Percentiles rank a stretch among this genome's conserved stretches.
Evolutionary conservation across 2,329 filamentous ascomycete species (phyloP).

Genomic region (Rhynchosporium agropyri): DNA sequence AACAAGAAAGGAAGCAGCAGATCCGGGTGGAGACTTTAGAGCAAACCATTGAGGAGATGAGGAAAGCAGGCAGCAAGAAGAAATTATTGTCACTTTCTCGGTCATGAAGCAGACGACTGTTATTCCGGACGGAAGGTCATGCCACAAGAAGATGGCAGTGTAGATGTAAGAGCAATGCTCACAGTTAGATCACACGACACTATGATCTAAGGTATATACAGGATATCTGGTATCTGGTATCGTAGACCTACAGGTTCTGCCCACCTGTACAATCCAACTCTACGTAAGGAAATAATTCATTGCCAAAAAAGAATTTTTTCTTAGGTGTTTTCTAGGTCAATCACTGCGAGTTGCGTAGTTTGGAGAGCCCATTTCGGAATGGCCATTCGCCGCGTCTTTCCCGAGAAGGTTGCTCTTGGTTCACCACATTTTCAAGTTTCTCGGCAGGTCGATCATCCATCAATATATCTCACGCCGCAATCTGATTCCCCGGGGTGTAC

Average conservation of each 20-base stretch:
- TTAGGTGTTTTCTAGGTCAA: too few species aligned
- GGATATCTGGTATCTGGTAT: neutral
- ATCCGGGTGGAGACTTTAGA: slow-evolving; percentile 41
- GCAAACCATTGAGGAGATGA: slow-evolving; percentile 40
- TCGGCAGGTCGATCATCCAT: neutral
- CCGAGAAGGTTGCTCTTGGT: neutral
- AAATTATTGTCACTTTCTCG: slow-evolving; percentile 23
- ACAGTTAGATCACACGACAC: neutral
- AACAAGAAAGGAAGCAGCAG: slow-evolving; percentile 46
- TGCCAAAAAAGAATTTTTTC: too few species aligned
- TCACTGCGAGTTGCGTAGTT: neutral
- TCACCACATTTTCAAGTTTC: neutral
- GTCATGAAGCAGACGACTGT: slow-evolving; percentile 2
- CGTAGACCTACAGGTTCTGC: neutral
- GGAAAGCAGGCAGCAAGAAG: slow-evolving; percentile 35
- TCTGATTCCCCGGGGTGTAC: neutral
- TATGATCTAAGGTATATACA: slow-evolving; percentile 2
- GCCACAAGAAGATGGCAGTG: neutral
- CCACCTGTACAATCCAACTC: slow-evolving; percentile 10
- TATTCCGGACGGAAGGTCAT: neutral
- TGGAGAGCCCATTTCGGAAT: too few species aligned
- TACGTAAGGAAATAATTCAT: slow-evolving; percentile 3
- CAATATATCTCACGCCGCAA: neutral
- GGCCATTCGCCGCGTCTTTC: neutral
- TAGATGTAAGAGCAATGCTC: neutral